Conservation (phyloP, 139 green algal species). For the Nannochloris sp. region DNA sequence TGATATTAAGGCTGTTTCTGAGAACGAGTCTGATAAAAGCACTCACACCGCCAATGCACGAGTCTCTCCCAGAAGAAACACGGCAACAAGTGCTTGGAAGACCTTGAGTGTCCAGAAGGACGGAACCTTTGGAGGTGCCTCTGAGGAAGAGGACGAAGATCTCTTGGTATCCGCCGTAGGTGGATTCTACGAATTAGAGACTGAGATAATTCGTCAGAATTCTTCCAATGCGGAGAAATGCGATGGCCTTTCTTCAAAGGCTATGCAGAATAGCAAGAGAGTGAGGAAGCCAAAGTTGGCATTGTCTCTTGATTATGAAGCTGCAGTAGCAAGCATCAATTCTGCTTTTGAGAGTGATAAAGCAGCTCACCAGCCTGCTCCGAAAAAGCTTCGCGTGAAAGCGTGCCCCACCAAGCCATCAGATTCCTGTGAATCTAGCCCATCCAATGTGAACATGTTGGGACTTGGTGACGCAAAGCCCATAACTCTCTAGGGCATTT, state of each 20-base stretch:
- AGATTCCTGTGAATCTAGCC: background rate
- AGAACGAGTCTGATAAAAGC: background rate
- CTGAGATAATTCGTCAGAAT: background rate
- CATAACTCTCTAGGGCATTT: no score
- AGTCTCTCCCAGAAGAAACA: background rate
- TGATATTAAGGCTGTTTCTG: background rate
- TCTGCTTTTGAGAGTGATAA: background rate
- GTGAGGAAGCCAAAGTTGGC: slow-evolving; percentile 3
- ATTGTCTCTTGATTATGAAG: slow-evolving; percentile 23
- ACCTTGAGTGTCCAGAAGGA: slow-evolving; percentile 2
- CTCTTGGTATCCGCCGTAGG: background rate
- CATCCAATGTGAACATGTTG: slow-evolving; percentile 7
- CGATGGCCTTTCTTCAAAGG: no score
- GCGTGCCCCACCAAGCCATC: slow-evolving; percentile 4
- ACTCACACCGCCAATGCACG: background rate
- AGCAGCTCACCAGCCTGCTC: slow-evolving; percentile 2
- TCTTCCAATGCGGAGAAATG: no score
- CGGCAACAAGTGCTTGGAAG: background rate
- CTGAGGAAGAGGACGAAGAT: slow-evolving; percentile 1
- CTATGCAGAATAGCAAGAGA: background rate
- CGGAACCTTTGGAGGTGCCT: background rate
- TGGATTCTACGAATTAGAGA: background rate
- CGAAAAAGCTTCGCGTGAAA: background rate
- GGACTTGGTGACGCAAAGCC: background rate
- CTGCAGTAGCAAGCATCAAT: slow-evolving; percentile 23